Conservation (phyloP, 371 early-diverging fungal genomes). For the Rhizopus stolonifer region DNA sequence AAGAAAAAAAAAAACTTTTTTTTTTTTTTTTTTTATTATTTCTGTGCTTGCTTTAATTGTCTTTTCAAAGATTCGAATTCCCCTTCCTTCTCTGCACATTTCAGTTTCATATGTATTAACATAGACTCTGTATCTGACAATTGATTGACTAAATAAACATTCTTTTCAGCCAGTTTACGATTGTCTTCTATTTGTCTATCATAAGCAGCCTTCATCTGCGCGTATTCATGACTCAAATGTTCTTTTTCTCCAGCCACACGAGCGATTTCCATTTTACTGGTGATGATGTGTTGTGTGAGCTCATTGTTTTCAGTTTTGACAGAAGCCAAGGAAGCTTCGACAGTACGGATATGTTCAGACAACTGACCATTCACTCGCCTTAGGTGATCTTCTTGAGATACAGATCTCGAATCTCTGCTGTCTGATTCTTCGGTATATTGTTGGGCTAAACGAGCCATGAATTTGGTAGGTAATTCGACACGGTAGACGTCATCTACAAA, state of each 20-base stretch:
- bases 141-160: constrained; percentile 52
- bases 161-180: constrained; percentile 52
- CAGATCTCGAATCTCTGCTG: constrained; percentile 26
- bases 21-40: constrained; percentile 8
- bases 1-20: too few relatives aligned
- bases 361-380: constrained; percentile 71
- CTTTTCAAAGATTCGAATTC: constrained; percentile 54
- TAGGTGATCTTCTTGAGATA: constrained; percentile 58
- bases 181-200: constrained; percentile 68
- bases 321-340: constrained; percentile 60
- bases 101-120: constrained; percentile 62
- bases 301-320: constrained; percentile 73
- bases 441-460: constrained; percentile 38
- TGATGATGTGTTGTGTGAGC: constrained; percentile 54
- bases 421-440: constrained; percentile 43
- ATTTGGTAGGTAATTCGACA: constrained; percentile 35
- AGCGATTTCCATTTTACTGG: constrained; percentile 58
- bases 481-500: constrained; percentile 40
- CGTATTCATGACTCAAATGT: constrained; percentile 54
- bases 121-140: constrained; percentile 58
- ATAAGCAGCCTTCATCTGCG: constrained; percentile 45
- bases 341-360: constrained; percentile 52
- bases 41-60: constrained; percentile 52
- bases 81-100: constrained; percentile 70
- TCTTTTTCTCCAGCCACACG: constrained; percentile 54